Base-by-base conservation (phyloP, 2,329 filamentous ascomycete genomes). In the Pseudodiploospora longispora region DNA sequence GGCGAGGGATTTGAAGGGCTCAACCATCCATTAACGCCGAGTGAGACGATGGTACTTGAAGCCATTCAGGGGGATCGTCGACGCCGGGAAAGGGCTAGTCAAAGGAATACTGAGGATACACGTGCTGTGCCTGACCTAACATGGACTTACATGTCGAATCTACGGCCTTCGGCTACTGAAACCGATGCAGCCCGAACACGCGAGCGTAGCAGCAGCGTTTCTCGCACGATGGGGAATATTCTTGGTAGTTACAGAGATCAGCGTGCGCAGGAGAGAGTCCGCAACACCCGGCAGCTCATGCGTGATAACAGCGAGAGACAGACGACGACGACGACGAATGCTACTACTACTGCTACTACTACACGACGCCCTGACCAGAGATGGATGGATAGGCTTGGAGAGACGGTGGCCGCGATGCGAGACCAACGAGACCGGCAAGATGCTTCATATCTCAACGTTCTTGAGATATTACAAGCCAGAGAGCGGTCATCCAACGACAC, bases 41-140 rank as follows among this genome's bases (percentile, higher is more conserved):
- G 77, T 40, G 78, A 82, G 51, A 74, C 72, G 3, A 59, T 72
- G 37, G 74, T 80, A 1, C 60, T 81, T 3, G 75, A 80, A 47
- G 75, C 76, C 3, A 66, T 79, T 29, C 71, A 77, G 48, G 67
- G 68, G 30, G 71, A 75, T 41, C 71, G 77, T 31, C 69, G 74
- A 27, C 69, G 72, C 12, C 66, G 72, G 36, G 74, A 76, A 43
- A 60, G 71, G 55, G 47, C 57, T 40, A 50, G 53, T 37, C 53
- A 62, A 28, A 54, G 53, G 36, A 56, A 51, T 57, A 47, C 46
- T 40, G 53, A 55, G 42, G 43, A 59, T 51, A 44, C 52, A 48
- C 50, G 44, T 42, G 39, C 45, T 43, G 38, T 38, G 29, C 45
- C 49, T 30, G 34, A 48, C 5, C 28, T 52, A 27, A 40, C 53